phyloP scores from a whole-genome alignment of 164 flowering plant genomes.

The Santalum album region DNA sequence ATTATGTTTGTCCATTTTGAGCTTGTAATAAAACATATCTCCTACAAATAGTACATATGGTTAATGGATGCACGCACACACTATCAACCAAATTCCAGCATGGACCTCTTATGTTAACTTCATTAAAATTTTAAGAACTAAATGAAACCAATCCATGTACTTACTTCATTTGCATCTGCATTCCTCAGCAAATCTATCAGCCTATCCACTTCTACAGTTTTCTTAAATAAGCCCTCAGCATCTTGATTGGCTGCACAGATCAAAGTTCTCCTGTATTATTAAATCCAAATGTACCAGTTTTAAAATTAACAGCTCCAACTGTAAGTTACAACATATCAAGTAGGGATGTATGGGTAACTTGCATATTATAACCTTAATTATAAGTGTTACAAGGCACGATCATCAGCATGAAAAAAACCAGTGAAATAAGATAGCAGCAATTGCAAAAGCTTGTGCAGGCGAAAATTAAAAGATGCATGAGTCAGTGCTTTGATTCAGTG shows the following conservation, averaged over 20 bases:
- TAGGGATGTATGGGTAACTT: neutral
- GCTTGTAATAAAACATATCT: too few species aligned
- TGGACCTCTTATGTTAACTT: too few species aligned
- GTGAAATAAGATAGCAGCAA: too few species aligned
- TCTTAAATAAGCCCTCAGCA: constrained; percentile 70
- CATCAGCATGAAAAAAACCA: neutral
- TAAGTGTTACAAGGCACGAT: too few species aligned
- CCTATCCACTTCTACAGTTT: constrained; percentile 78
- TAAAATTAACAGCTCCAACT: constrained; percentile 8
- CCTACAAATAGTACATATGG: too few species aligned
- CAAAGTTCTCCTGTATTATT: constrained; percentile 86
- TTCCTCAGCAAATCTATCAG: constrained; percentile 70
- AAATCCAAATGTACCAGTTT: constrained; percentile 35
- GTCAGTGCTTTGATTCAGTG: too few species aligned
- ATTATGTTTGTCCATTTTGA: too few species aligned
- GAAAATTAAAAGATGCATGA: too few species aligned
- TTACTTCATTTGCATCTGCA: constrained; percentile 69
- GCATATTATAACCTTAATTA: neutral
- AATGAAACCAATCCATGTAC: constrained; percentile 4
- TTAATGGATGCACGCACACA: too few species aligned
- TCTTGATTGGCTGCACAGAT: constrained; percentile 78
- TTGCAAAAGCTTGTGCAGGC: too few species aligned
- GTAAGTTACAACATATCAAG: neutral
- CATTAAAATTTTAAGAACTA: neutral
- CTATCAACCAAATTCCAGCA: too few species aligned